Base-by-base conservation (phyloP, 2,329 filamentous ascomycete species). In the Fusarium torulosum region DNA sequence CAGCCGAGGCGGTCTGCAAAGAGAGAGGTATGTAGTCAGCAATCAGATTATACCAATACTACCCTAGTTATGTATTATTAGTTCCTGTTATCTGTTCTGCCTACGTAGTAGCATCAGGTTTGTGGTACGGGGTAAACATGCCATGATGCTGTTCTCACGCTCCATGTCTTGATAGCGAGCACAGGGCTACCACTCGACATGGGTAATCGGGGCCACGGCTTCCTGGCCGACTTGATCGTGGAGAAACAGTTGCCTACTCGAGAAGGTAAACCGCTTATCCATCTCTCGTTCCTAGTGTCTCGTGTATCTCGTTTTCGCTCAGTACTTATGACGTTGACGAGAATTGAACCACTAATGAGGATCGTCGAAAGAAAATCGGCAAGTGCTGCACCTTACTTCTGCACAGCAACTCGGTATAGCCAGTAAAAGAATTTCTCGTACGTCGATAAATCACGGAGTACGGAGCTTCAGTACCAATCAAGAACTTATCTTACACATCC, bases 281-380 rank as follows among this genome's bases (percentile, higher is more conserved):
- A 37, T 60, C 40, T 54, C 42, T 50, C 31, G 58, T 63, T 44
- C 59, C 44, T 35, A 20, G 47, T 67, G 42, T 50, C 45, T 62
- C 53, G 63, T 67, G 59, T 64, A 46, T 44, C 53, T 51, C 33
- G 38, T n/a, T 50, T 23, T 40, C 45, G 43, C 59, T 13, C 15
- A 29, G 27, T 31, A 33, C 51, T n/a, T 42, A 59, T 67, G 64
- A 67, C 63, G 53, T 67, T 64, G 13, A 41, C 25, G 14, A 33
- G 29, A 38, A 63, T 45, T 31, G 27, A 25, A 47, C 4, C 50
- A 40, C 59, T 61, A 43, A 56, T 65, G 37, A 43, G 31, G 44
- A 67, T 66, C 46, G 38, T 64, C 46, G 52, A 56, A 47, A 35
- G 15, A 47, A 50, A 31, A 41, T 44, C 37, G 59, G 31, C 43